phyloP scores from a whole-genome alignment of 345 rosid species.

The Anacardium occidentale region DNA sequence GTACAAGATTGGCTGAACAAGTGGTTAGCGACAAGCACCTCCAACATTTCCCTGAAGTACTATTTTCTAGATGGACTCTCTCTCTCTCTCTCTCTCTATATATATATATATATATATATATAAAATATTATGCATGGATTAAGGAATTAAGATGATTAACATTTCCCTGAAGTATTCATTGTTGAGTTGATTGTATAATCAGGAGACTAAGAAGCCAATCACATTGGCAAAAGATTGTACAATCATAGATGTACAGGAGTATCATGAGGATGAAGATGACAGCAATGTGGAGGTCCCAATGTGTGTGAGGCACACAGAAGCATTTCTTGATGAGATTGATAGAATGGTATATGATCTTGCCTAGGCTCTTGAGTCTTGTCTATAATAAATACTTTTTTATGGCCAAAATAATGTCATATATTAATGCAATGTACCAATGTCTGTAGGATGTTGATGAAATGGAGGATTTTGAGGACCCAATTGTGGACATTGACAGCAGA shows the following conservation, averaged over 20 bases:
- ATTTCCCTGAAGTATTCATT: too few relatives aligned
- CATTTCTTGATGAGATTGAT: conserved; percentile 85
- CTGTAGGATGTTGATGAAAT: conserved; percentile 78
- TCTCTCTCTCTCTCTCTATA: too few relatives aligned
- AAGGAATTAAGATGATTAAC: not conserved
- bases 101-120: too few relatives aligned
- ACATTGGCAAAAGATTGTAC: conserved; percentile 35
- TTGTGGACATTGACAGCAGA: conserved; percentile 63
- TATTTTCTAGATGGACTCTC: not conserved
- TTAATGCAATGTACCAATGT: not conserved
- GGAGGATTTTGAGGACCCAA: conserved; percentile 64
- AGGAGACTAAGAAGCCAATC: conserved; percentile 47
- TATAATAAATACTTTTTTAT: too few relatives aligned
- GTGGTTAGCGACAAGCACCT: conserved; percentile 58
- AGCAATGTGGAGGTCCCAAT: conserved; percentile 50
- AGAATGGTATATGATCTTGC: conserved; percentile 55
- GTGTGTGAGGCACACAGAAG: conserved; percentile 87
- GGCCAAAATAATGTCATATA: too few relatives aligned
- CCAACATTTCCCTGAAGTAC: conserved; percentile 44
- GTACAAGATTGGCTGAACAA: conserved; percentile 46
- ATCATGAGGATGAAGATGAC: conserved; percentile 5
- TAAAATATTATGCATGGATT: not conserved
- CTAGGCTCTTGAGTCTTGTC: not conserved
- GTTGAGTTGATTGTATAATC: conserved; percentile 1
- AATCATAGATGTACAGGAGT: conserved; percentile 52